A percentile compares a stretch with the other conserved stretches of the same genome.
These are phyloP conservation scores for Apiospora pterosperma DNA, from an alignment of 2,329 filamentous ascomycete genomes.

Conservation along the genomic window DNA sequence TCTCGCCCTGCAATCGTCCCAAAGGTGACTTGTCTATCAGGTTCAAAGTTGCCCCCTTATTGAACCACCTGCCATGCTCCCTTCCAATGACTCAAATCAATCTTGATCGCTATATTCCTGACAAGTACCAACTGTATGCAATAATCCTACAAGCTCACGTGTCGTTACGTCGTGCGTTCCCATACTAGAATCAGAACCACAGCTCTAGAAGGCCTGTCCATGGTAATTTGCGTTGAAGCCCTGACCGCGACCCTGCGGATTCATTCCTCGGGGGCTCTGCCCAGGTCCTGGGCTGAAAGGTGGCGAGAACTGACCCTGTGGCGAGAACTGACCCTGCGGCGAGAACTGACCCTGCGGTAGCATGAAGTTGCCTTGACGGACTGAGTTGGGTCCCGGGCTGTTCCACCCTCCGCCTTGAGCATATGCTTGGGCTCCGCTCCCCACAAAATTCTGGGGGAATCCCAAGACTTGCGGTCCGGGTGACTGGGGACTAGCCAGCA, in stretches of 20 bases:
- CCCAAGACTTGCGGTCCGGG: conserved; percentile 24
- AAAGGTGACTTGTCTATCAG: background rate
- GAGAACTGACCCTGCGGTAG: conserved; percentile 19
- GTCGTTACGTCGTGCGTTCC: background rate
- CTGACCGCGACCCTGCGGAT: conserved; percentile 8
- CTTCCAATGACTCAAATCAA: background rate
- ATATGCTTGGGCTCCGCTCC: conserved; percentile 23
- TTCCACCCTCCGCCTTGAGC: conserved; percentile 32
- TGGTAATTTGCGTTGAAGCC: conserved; percentile 18
- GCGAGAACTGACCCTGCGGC: conserved; percentile 16
- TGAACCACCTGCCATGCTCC: background rate
- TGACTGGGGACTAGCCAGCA: conserved; percentile 16
- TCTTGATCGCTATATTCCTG: background rate
- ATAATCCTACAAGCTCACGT: background rate
- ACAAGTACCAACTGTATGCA: background rate
- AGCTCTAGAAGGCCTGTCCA: conserved; percentile 25
- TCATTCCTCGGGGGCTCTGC: conserved; percentile 18
- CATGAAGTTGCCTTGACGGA: conserved; percentile 22
- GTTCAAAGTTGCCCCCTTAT: background rate
- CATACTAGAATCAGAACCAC: background rate
- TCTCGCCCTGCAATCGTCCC: background rate
- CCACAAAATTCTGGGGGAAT: conserved; percentile 19
- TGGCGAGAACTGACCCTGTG: conserved; percentile 18
- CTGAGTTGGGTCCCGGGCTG: conserved; percentile 22
- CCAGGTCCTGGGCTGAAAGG: conserved; percentile 9